Conservation (phyloP, 1,284 basidiomycete species). For the Pyrrhoderma lamaoense region DNA sequence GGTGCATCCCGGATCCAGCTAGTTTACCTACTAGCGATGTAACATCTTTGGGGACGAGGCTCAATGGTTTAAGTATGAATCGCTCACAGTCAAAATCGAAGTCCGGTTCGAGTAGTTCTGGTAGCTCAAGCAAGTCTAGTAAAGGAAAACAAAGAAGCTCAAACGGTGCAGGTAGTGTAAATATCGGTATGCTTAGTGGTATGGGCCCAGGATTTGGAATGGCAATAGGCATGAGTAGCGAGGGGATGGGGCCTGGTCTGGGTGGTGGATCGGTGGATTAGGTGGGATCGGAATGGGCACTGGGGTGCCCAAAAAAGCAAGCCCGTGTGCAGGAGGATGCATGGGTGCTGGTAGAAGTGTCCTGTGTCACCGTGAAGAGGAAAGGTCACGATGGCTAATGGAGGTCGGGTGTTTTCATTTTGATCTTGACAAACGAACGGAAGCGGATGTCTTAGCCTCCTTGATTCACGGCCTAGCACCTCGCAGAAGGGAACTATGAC, state of each 20-base stretch:
- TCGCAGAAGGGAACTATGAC: no score
- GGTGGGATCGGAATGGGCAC: no score
- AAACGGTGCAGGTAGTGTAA: background rate
- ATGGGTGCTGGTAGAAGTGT: slow-evolving; percentile 32
- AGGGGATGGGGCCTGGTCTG: background rate
- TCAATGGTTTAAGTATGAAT: background rate
- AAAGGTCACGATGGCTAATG: slow-evolving; percentile 37
- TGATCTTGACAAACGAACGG: slow-evolving; percentile 27
- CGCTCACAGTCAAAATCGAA: background rate
- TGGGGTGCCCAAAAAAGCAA: slow-evolving; percentile 3
- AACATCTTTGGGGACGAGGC: background rate
- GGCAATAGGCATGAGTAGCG: slow-evolving; percentile 11
- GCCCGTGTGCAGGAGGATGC: slow-evolving; percentile 29
- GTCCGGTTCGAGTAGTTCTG: background rate
- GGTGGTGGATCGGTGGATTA: background rate
- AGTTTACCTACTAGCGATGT: slow-evolving; percentile 19
- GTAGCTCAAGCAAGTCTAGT: background rate
- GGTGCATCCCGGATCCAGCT: slow-evolving; percentile 32
- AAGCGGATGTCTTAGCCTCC: slow-evolving; percentile 2
- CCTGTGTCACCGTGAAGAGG: slow-evolving; percentile 35
- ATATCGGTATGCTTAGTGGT: background rate
- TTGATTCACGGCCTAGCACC: no score
- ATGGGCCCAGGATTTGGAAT: slow-evolving; percentile 4
- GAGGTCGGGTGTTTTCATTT: slow-evolving; percentile 41
- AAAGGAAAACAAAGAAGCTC: background rate